Percentiles rank a stretch among this genome's conserved stretches.
phyloP scores from a whole-genome alignment of 495 filamentous ascomycete genomes.

The Xylaria telfairii region DNA sequence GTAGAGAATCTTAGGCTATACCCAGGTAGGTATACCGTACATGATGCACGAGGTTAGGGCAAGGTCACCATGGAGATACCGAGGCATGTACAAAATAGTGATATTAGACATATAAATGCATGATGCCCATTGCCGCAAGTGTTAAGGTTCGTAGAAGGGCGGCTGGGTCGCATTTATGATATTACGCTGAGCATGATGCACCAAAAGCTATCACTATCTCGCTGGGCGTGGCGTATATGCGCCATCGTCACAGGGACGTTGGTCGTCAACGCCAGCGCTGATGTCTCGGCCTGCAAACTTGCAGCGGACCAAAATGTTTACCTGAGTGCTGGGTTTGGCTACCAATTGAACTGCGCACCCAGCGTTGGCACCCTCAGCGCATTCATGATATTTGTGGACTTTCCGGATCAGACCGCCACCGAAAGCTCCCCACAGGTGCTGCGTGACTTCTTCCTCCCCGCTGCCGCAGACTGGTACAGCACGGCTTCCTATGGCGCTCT shows the following conservation, averaged over 20 bases:
- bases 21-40: neutral
- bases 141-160: neutral
- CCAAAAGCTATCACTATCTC: neutral
- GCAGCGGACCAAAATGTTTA: slow-evolving; percentile 31
- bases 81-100: neutral
- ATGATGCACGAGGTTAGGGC: neutral
- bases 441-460: slow-evolving; percentile 40
- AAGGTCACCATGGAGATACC: neutral
- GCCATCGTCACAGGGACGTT: neutral
- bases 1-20: too few relatives aligned
- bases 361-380: slow-evolving; percentile 38
- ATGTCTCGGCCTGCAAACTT: slow-evolving; percentile 35
- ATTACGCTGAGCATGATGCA: slow-evolving; percentile 4
- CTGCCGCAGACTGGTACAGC: slow-evolving; percentile 39
- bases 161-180: neutral
- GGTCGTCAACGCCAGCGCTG: slow-evolving; percentile 21
- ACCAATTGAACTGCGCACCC: slow-evolving; percentile 39
- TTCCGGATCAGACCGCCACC: slow-evolving; percentile 30
- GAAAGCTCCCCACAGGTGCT: slow-evolving; percentile 35
- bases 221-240: slow-evolving; percentile 3
- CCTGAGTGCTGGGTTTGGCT: slow-evolving; percentile 38
- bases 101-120: neutral
- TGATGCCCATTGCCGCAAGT: neutral
- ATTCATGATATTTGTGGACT: slow-evolving; percentile 46
- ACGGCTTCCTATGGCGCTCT: slow-evolving; percentile 39